These are phyloP conservation scores for Fusarium praegraminearum DNA, from an alignment of 2,329 filamentous ascomycete species.

Conservation along the genomic window DNA sequence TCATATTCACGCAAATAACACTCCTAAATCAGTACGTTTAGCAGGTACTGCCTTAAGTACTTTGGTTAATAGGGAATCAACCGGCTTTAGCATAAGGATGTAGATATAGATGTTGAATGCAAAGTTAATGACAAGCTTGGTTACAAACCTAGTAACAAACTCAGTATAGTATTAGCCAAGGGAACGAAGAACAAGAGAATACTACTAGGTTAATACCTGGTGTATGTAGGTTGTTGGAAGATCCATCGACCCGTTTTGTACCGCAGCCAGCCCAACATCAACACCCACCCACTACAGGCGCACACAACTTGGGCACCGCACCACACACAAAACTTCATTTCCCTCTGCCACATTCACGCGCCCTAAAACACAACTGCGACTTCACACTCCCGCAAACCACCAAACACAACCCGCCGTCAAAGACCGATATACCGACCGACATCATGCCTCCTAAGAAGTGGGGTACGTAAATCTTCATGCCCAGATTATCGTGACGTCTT, in stretches of 20 bases:
- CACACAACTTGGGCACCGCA: conserved; percentile 29
- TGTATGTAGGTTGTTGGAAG: conserved; percentile 10
- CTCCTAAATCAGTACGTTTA: not conserved
- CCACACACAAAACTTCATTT: conserved; percentile 42
- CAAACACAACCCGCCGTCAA: conserved; percentile 6
- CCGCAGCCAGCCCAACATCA: conserved; percentile 30
- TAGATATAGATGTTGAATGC: not conserved
- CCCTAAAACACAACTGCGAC: conserved; percentile 6
- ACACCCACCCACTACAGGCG: conserved; percentile 35
- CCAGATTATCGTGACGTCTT: conserved; percentile 21
- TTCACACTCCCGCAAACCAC: conserved; percentile 24
- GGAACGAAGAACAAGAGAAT: not conserved
- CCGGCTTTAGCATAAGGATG: not conserved
- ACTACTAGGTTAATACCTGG: not conserved
- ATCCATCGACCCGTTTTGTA: conserved; percentile 43
- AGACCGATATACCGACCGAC: conserved; percentile 37
- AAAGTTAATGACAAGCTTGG: not conserved
- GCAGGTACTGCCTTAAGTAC: not conserved
- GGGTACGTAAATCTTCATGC: conserved; percentile 52
- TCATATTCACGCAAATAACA: not conserved
- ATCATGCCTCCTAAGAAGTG: conserved; percentile 60
- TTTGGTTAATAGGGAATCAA: not conserved
- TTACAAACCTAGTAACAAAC: not conserved
- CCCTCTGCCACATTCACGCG: conserved; percentile 23
- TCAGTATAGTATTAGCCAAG: not conserved